A percentile compares a stretch with the other conserved stretches of the same genome.
phyloP scores from a whole-genome alignment of 768 basidiomycete genomes.

The Psilocybe azurescens region DNA sequence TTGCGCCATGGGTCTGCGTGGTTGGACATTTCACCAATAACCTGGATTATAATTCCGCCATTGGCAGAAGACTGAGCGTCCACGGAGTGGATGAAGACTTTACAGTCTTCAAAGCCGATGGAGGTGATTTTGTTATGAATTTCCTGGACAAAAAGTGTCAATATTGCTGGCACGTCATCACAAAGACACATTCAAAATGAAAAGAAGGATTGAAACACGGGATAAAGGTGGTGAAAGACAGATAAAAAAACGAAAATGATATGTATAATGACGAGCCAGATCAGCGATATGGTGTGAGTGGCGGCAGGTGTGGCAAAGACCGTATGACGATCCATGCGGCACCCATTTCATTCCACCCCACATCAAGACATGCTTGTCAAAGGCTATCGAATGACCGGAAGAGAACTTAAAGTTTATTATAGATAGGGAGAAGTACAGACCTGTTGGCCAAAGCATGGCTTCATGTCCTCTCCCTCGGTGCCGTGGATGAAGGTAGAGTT shows the following conservation, averaged over 20 bases:
- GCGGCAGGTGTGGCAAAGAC: neutral
- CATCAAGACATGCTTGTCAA: neutral
- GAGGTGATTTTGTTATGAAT: conserved; percentile 96
- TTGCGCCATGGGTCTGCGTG: conserved; percentile 92
- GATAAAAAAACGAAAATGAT: neutral
- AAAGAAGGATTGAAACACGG: conserved; percentile 4
- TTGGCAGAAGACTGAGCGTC: conserved; percentile 96
- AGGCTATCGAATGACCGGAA: neutral
- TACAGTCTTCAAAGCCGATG: conserved; percentile 95
- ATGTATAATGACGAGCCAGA: neutral
- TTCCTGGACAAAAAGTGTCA: conserved; percentile 59
- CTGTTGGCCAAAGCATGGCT: conserved; percentile 91
- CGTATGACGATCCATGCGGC: neutral
- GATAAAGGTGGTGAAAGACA: neutral
- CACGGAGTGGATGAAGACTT: conserved; percentile 98
- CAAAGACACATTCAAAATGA: neutral
- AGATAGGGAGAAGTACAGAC: conserved; percentile 47
- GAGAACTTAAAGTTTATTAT: conserved; percentile 7
- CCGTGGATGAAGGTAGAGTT: conserved; percentile 96
- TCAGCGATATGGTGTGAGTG: neutral
- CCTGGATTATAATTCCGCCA: conserved; percentile 98
- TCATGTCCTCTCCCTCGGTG: conserved; percentile 93
- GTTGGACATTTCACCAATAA: conserved; percentile 99
- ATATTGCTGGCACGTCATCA: conserved; percentile 5
- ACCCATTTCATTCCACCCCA: neutral